Evolutionary conservation across 2,329 filamentous ascomycete species (phyloP).

Genomic region (Stenocarpella maydis): DNA sequence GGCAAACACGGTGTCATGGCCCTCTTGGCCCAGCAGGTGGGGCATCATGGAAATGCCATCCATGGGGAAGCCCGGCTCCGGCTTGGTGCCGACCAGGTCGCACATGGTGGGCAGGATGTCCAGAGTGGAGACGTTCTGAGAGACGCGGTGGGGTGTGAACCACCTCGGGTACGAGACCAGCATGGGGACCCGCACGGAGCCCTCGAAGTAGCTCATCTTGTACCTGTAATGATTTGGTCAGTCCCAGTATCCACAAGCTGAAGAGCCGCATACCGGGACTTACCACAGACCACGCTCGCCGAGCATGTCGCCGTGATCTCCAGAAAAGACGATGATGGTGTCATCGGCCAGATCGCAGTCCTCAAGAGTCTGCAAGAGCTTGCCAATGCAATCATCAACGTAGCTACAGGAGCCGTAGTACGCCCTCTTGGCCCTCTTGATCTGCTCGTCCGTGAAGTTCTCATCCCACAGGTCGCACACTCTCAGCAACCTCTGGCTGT

Average conservation of each 20-base stretch:
- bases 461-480: slow-evolving; percentile 88
- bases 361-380: slow-evolving; percentile 79
- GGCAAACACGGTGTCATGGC: slow-evolving; percentile 87
- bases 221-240: slow-evolving; percentile 56
- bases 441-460: slow-evolving; percentile 83
- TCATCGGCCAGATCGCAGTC: slow-evolving; percentile 82
- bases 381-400: slow-evolving; percentile 90
- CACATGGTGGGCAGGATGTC: slow-evolving; percentile 90
- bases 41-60: slow-evolving; percentile 84
- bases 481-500: slow-evolving; percentile 86
- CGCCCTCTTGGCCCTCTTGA: slow-evolving; percentile 83
- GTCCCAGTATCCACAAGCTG: too few relatives aligned
- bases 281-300: slow-evolving; percentile 89
- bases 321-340: slow-evolving; percentile 91
- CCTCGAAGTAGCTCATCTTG: slow-evolving; percentile 98
- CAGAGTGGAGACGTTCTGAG: slow-evolving; percentile 87
- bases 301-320: slow-evolving; percentile 96
- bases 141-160: slow-evolving; percentile 79
- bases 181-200: slow-evolving; percentile 87
- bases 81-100: slow-evolving; percentile 77
- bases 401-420: slow-evolving; percentile 96
- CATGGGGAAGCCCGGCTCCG: slow-evolving; percentile 77
- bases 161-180: slow-evolving; percentile 81
- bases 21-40: slow-evolving; percentile 73
- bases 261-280: slow-evolving; percentile 26